Conservation (phyloP, 225 moss, liverwort and hornwort species). For the Physcomitrellopsis africana region DNA sequence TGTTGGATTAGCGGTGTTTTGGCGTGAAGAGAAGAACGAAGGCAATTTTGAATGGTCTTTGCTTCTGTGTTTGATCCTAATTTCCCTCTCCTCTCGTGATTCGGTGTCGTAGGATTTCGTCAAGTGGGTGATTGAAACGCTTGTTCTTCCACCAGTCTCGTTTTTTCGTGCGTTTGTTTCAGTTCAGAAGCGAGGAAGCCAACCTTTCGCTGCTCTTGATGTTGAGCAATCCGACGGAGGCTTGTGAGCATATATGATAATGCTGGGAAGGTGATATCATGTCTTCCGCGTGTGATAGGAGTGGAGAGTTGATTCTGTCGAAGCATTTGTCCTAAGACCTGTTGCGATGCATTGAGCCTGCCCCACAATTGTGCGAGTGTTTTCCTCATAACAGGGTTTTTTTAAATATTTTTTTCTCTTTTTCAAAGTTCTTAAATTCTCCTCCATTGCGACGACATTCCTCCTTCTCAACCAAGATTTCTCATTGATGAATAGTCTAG, state of each 20-base stretch:
- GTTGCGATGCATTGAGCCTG: background rate
- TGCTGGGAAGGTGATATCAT: slow-evolving; percentile 28
- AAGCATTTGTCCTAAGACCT: background rate
- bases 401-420: background rate
- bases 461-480: background rate
- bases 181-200: background rate
- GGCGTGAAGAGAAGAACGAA: too few species aligned
- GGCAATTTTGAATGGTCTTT: too few species aligned
- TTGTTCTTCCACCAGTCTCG: background rate
- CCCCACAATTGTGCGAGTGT: slow-evolving; percentile 14
- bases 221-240: background rate
- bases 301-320: slow-evolving; percentile 4
- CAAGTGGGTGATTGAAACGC: background rate
- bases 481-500: background rate
- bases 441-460: background rate
- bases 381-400: background rate
- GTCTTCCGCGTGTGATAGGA: slow-evolving; percentile 27
- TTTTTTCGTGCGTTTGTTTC: background rate
- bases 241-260: slow-evolving; percentile 20
- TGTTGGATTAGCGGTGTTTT: too few species aligned
- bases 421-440: background rate
- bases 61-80: too few species aligned
- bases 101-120: background rate
- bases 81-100: background rate
- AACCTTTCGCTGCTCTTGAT: background rate